These are phyloP conservation scores for Microthyrium microscopicum DNA, from an alignment of 2,329 filamentous ascomycete genomes.

Conservation along the genomic window DNA sequence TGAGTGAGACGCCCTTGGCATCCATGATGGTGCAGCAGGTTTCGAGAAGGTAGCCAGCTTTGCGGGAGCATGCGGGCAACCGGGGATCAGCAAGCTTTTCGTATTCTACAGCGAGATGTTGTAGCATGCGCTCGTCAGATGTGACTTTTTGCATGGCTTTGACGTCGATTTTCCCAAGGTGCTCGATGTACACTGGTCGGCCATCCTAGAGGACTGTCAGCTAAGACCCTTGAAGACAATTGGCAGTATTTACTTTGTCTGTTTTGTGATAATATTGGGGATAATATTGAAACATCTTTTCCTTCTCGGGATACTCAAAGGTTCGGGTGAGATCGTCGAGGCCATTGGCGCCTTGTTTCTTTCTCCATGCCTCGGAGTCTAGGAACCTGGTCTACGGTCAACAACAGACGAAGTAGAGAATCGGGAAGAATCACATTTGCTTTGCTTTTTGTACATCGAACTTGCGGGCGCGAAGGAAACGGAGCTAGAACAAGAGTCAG, in stretches of 20 bases:
- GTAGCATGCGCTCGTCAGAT: slow-evolving; percentile 79
- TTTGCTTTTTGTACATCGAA: slow-evolving; percentile 75
- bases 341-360: slow-evolving; percentile 47
- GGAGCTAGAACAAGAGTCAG: slow-evolving; percentile 38
- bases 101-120: slow-evolving; percentile 94
- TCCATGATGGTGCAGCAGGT: slow-evolving; percentile 99
- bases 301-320: slow-evolving; percentile 80
- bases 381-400: slow-evolving; percentile 57
- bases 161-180: slow-evolving; percentile 85
- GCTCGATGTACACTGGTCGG: slow-evolving; percentile 91
- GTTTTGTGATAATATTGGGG: slow-evolving; percentile 99
- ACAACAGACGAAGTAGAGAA: too few species aligned
- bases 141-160: slow-evolving; percentile 86
- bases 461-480: slow-evolving; percentile 87
- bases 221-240: background rate
- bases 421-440: slow-evolving; percentile 49
- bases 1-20: slow-evolving; percentile 79
- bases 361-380: slow-evolving; percentile 81
- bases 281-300: slow-evolving; percentile 76
- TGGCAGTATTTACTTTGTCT: slow-evolving; percentile 41
- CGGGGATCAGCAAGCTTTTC: slow-evolving; percentile 89
- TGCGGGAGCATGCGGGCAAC: slow-evolving; percentile 87
- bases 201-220: slow-evolving; percentile 51
- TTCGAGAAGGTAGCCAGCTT: slow-evolving; percentile 76
- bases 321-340: slow-evolving; percentile 65